A percentile compares a stretch with the other conserved stretches of the same genome.
These are phyloP conservation scores for Echium plantagineum DNA, from an alignment of 257 asterid species.

Conservation along the genomic window DNA sequence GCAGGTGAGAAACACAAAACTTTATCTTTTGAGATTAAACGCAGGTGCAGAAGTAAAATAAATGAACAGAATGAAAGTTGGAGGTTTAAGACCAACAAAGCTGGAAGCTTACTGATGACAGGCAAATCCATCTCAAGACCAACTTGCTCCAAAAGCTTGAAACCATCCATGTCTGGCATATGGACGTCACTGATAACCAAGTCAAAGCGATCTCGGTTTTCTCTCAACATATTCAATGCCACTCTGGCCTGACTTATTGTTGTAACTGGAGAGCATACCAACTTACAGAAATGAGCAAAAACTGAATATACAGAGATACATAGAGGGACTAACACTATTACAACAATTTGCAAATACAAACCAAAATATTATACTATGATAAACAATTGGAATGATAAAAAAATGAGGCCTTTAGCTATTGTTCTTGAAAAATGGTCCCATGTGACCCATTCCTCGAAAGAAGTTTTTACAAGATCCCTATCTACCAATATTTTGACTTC, in stretches of 20 bases:
- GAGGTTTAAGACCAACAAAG: constrained; percentile 2
- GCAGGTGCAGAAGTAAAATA: background rate
- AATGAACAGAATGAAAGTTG: background rate
- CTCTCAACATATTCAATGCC: constrained; percentile 72
- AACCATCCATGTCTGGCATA: constrained; percentile 97
- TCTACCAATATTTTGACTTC: too few species aligned
- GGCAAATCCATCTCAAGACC: constrained; percentile 90
- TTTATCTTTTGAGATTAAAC: background rate
- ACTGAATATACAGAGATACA: background rate
- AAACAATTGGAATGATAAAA: too few species aligned
- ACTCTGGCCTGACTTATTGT: constrained; percentile 49
- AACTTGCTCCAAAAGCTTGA: constrained; percentile 71
- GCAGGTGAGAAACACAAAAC: too few species aligned
- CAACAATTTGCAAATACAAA: too few species aligned
- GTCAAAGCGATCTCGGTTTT: constrained; percentile 55
- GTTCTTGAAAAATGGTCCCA: too few species aligned
- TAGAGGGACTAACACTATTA: too few species aligned
- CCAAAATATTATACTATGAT: too few species aligned
- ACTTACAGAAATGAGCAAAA: too few species aligned
- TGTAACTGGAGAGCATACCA: constrained; percentile 45
- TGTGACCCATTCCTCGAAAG: too few species aligned
- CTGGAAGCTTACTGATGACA: constrained; percentile 53
- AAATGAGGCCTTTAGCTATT: too few species aligned
- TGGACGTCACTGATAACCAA: constrained; percentile 77
- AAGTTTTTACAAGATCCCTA: too few species aligned